Base-by-base conservation (phyloP, 78 protist genomes). In the Speleostelium caveatum region DNA sequence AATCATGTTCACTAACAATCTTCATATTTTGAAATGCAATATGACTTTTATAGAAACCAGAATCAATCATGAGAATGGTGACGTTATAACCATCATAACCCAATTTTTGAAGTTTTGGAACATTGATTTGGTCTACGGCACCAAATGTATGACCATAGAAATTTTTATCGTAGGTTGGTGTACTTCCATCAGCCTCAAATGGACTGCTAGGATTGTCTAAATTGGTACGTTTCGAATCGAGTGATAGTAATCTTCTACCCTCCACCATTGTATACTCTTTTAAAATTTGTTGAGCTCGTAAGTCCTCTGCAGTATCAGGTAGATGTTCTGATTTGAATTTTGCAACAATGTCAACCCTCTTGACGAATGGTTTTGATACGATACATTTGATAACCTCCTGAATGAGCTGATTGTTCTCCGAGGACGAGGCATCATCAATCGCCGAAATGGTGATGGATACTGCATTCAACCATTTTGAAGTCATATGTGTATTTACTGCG, bases 21-120 rank as follows among this genome's bases (percentile, higher is more conserved):
- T 59, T 68, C 49, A 91, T 42, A 39, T 72, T 49, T 17, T 67
- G 41, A n/a, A 91, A 80, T 16, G 66, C 76, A 3, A 68, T 75
- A 39, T 91, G 95, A 0, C 33, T n/a, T n/a, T 73, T 75, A 36
- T 49, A 61, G 72, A 71, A 91, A 2, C 95, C 95, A 10, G 95
- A 78, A 39, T 91, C 95, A 0, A 77, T 24, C 68, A 91, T 85
- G 38, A 91, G 30, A 12, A 91, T 51, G 4, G 56, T 59, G 3
- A 91, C 39, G 60, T 90, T 90, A 56, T 28, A 38, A 16, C 93
- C 93, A 69, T 86, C 73, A 26, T 51, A 59, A 8, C 85, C 92
- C 12, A 51, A 28, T 5, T 38, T 21, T 10, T 56, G 79, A 21
- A 74, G 60, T 17, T 33, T 51, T 32, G 22, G 51, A 26, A 60